Percentiles rank a stretch among this genome's conserved stretches.
phyloP scores from a whole-genome alignment of 345 rosid species.

The Brassica rapa region DNA sequence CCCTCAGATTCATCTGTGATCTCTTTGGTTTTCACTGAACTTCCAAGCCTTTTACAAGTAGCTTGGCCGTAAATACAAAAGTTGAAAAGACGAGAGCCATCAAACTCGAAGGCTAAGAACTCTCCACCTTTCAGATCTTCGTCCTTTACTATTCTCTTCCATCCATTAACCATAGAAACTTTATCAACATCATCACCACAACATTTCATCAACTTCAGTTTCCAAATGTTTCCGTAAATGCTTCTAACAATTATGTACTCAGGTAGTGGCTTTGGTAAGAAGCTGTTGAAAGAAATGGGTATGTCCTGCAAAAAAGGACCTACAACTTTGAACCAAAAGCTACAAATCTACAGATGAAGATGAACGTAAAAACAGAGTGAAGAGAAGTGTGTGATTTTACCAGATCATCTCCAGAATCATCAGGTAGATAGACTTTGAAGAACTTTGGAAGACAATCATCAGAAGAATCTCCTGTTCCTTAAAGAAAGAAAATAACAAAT shows the following conservation, averaged over 20 bases:
- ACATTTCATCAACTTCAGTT: not conserved
- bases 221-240: conserved; percentile 25
- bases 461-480: not conserved
- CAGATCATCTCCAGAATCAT: conserved; percentile 29
- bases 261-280: conserved; percentile 8
- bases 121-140: conserved; percentile 27
- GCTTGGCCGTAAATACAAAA: conserved; percentile 20
- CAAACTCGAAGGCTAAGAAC: conserved; percentile 31
- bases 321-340: not conserved
- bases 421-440: conserved; percentile 36
- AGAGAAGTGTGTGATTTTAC: conserved; percentile 6
- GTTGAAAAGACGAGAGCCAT: conserved; percentile 23
- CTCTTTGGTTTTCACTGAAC: conserved; percentile 1
- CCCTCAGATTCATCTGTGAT: not conserved
- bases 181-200: conserved; percentile 13
- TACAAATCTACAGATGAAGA: not conserved
- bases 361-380: conserved; percentile 5
- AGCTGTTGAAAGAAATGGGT: conserved; percentile 27
- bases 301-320: conserved; percentile 20
- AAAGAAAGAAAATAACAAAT: not conserved
- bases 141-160: conserved; percentile 22
- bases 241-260: conserved; percentile 19
- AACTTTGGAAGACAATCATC: conserved; percentile 31
- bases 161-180: conserved; percentile 8
- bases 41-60: conserved; percentile 35